phyloP scores from a whole-genome alignment of 306 rosid species.

The Albizia julibrissin region DNA sequence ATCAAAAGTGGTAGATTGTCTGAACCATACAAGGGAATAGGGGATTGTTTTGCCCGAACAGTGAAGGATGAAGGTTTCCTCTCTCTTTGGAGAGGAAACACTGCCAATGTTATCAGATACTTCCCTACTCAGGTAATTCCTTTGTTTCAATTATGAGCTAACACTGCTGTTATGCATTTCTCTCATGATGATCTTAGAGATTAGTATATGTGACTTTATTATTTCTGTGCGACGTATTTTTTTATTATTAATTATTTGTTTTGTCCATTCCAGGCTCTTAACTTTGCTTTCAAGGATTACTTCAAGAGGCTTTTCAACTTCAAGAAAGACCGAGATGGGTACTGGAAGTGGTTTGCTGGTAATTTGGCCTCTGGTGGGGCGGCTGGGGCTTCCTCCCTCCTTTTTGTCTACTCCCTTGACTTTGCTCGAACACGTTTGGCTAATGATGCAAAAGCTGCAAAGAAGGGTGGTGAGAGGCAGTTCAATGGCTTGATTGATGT shows the following conservation, averaged over 20 bases:
- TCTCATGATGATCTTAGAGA: neutral
- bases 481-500: conserved; percentile 86
- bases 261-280: conserved; percentile 63
- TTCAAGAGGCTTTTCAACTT: conserved; percentile 89
- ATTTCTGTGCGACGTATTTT: neutral
- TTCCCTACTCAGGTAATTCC: conserved; percentile 79
- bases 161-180: conserved; percentile 10
- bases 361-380: conserved; percentile 91
- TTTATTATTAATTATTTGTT: neutral
- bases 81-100: conserved; percentile 89
- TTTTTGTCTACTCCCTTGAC: conserved; percentile 81
- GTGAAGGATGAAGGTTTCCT: conserved; percentile 79
- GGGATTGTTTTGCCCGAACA: conserved; percentile 82
- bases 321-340: conserved; percentile 84
- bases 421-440: conserved; percentile 87
- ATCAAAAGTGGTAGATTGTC: conserved; percentile 74
- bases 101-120: conserved; percentile 92
- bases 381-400: conserved; percentile 86
- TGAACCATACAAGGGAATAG: conserved; percentile 82
- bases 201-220: neutral
- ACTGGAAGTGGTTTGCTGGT: conserved; percentile 97
- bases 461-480: conserved; percentile 91
- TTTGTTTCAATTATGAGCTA: neutral
- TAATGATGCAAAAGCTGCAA: conserved; percentile 77
- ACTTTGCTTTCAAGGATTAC: conserved; percentile 92